Base-by-base conservation (phyloP, 1,139 yeast species). In the Scheffersomyces quercinus region DNA sequence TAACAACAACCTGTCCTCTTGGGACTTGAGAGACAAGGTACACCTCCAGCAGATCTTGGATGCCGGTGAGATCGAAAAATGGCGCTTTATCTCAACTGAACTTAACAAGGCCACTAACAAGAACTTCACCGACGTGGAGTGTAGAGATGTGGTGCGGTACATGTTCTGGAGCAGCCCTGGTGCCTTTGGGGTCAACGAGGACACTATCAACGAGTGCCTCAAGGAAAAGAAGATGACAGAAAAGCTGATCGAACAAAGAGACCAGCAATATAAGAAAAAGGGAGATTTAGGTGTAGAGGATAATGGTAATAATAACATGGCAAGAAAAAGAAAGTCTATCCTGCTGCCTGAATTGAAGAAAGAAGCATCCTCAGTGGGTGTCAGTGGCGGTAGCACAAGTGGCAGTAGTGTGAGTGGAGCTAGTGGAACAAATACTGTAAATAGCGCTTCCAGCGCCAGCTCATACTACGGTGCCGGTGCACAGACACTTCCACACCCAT, bases 61-160 rank as follows among this genome's bases (percentile, higher is more conserved):
- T 58, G 82, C 78, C 35, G 90, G 86, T 2, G 95, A 86, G 56
- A 53, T 77, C 40, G 89, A 84, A 48, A 86, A 86, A 59, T 83
- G 91, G 88, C 68, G 75, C 38, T 82, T 71, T 53, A 73, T 86
- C 31, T 75, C 88, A 8, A 65, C 73, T 38, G 91, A 85, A 54
- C 69, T 86, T 49, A 76, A 79, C 44, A 77, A 82, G 50, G 73
- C 79, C 29, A 79, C 87, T 1, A 82, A 82, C 29, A 82, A 80
- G 52, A 60, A 66, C 42, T 79, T 80, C 53, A 68, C 80, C 11
- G 75, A 78, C 28, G 70, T 62, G 29, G 85, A 82, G 50, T 76
- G 87, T 51, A 77, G 85, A 40, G 80, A 75, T 36, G 63, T 82
- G 37, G 65, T 83, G 14, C 67, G 81, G 39, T 67, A 68, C 42